Conservation (phyloP, 495 filamentous ascomycete species). For the Staphylotrichum longicolle region DNA sequence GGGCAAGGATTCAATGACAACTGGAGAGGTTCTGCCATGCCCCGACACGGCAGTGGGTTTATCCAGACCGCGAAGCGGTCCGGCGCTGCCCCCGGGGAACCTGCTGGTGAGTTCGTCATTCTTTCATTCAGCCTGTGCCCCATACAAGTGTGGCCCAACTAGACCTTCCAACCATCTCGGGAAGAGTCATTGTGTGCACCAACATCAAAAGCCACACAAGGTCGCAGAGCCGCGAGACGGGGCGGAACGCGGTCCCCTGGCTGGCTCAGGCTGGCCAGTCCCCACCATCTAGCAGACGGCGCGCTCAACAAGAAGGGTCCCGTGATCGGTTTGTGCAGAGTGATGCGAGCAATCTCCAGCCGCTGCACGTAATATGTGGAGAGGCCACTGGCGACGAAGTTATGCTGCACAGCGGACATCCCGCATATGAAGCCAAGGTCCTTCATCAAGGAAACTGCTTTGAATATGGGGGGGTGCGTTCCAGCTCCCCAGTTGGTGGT, state of each 20-base stretch:
- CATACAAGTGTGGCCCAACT: too few relatives aligned
- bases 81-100: too few relatives aligned
- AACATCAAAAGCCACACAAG: neutral
- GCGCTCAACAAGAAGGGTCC: slow-evolving; percentile 14
- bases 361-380: slow-evolving; percentile 29
- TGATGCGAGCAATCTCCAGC: slow-evolving; percentile 26
- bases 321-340: slow-evolving; percentile 29
- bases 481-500: neutral
- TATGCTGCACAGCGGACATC: slow-evolving; percentile 21
- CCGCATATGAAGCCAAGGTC: slow-evolving; percentile 11
- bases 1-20: too few relatives aligned
- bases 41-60: too few relatives aligned
- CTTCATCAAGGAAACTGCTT: neutral
- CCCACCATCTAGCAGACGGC: slow-evolving; percentile 3
- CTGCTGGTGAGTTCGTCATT: too few relatives aligned
- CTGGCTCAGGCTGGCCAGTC: neutral
- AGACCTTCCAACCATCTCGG: too few relatives aligned
- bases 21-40: too few relatives aligned
- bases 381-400: slow-evolving; percentile 4
- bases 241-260: too few relatives aligned
- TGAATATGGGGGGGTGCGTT: neutral
- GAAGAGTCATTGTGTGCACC: too few relatives aligned
- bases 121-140: too few relatives aligned
- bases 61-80: too few relatives aligned
- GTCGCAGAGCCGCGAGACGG: neutral